Percentiles rank a stretch among this genome's conserved stretches.
phyloP scores from a whole-genome alignment of 768 basidiomycete species.

The Lactarius pseudohatsudake region DNA sequence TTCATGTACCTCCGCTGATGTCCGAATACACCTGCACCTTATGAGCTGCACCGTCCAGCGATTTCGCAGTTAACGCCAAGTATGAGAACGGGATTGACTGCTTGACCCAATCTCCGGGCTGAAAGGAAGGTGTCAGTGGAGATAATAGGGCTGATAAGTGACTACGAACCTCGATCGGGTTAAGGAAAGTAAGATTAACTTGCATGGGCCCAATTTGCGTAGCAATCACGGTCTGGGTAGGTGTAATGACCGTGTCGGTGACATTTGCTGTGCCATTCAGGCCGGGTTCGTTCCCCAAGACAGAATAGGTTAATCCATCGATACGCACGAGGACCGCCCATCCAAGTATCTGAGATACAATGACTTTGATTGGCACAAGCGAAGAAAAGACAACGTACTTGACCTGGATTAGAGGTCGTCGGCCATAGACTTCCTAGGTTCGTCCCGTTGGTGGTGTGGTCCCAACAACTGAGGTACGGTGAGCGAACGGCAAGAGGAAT shows the following conservation, averaged over 20 bases:
- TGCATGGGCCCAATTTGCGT: slow-evolving; percentile 40
- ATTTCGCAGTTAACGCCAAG: slow-evolving; percentile 34
- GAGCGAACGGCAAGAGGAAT: slow-evolving; percentile 34
- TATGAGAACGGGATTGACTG: slow-evolving; percentile 45
- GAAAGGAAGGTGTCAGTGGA: not conserved
- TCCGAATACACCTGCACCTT: slow-evolving; percentile 42
- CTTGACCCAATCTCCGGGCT: slow-evolving; percentile 40
- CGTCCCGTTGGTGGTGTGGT: slow-evolving; percentile 8
- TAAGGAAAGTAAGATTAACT: slow-evolving; percentile 41
- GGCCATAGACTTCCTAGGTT: slow-evolving; percentile 28
- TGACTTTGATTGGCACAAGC: not conserved
- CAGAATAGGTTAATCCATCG: slow-evolving; percentile 28
- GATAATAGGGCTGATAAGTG: not conserved
- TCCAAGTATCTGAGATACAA: slow-evolving; percentile 17
- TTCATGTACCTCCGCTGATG: slow-evolving; percentile 38
- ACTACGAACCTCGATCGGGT: slow-evolving; percentile 39
- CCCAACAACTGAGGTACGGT: slow-evolving; percentile 33
- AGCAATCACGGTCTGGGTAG: slow-evolving; percentile 38
- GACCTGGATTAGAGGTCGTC: slow-evolving; percentile 6
- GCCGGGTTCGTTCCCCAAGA: slow-evolving; percentile 21
- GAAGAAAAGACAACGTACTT: not conserved
- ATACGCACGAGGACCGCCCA: slow-evolving; percentile 24
- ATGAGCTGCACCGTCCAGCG: slow-evolving; percentile 39
- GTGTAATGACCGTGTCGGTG: slow-evolving; percentile 35
- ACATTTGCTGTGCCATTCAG: slow-evolving; percentile 26